Percentiles rank a stretch among this genome's conserved stretches.
phyloP scores from a whole-genome alignment of 495 filamentous ascomycete genomes.

The Hypoxylon cercidicola region DNA sequence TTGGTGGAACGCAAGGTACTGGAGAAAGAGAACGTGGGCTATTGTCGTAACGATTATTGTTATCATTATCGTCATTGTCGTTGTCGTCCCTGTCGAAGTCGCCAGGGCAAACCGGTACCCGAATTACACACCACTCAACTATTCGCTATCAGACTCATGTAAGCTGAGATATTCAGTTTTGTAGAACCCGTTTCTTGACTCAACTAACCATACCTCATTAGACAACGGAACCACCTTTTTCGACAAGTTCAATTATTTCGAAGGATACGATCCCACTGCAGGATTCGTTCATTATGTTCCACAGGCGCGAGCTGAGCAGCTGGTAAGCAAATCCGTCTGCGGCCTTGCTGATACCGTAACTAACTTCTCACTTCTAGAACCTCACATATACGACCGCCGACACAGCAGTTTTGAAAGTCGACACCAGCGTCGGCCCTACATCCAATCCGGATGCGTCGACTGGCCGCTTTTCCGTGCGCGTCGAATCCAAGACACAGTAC shows the following conservation, averaged over 20 bases:
- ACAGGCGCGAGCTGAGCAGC: slow-evolving; percentile 30
- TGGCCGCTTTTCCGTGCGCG: slow-evolving; percentile 66
- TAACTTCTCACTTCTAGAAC: slow-evolving; percentile 57
- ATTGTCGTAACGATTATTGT: slow-evolving; percentile 51
- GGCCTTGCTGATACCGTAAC: slow-evolving; percentile 55
- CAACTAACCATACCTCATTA: slow-evolving; percentile 36
- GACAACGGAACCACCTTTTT: slow-evolving; percentile 62
- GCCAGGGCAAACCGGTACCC: slow-evolving; percentile 58
- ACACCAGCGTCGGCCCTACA: slow-evolving; percentile 50
- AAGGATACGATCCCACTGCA: slow-evolving; percentile 48
- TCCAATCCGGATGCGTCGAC: slow-evolving; percentile 48
- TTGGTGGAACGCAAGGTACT: slow-evolving; percentile 63
- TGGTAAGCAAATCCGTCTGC: slow-evolving; percentile 36
- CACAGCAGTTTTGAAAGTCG: slow-evolving; percentile 56
- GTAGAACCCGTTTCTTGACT: background rate
- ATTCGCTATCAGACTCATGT: slow-evolving; percentile 52
- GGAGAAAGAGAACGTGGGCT: slow-evolving; percentile 59
- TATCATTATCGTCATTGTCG: slow-evolving; percentile 54
- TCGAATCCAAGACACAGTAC: slow-evolving; percentile 65
- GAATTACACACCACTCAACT: slow-evolving; percentile 51
- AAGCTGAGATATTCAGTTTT: slow-evolving; percentile 7
- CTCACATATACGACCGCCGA: slow-evolving; percentile 64
- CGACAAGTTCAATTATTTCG: slow-evolving; percentile 62
- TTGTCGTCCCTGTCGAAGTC: slow-evolving; percentile 65
- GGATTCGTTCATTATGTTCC: slow-evolving; percentile 59